phyloP scores from a whole-genome alignment of 257 asterid species.

The Primulina huaijiensis region DNA sequence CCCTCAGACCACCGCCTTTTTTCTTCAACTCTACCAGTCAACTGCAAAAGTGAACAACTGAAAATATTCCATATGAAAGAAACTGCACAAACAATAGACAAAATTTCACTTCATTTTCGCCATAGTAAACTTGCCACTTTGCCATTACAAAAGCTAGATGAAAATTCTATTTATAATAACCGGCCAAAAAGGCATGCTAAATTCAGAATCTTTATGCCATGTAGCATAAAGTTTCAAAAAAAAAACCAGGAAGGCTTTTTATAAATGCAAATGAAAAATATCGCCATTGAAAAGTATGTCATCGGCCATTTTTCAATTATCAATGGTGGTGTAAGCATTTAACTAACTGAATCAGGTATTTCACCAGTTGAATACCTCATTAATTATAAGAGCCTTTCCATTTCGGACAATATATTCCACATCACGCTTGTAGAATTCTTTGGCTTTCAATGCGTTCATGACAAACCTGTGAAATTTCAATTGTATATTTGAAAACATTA shows the following conservation, averaged over 20 bases:
- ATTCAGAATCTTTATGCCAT: neutral
- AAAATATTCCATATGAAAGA: conserved; percentile 20
- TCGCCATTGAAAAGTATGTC: neutral
- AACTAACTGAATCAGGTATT: conserved; percentile 12
- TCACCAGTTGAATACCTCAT: conserved; percentile 58
- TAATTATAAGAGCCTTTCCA: conserved; percentile 86
- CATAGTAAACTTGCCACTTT: neutral
- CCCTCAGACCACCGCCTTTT: conserved; percentile 98
- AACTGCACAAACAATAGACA: neutral
- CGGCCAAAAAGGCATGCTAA: neutral
- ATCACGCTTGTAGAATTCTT: conserved; percentile 86
- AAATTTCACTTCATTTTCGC: neutral
- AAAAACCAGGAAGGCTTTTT: neutral
- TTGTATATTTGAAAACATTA: conserved; percentile 19
- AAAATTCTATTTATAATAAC: neutral
- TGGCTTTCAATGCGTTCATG: conserved; percentile 87
- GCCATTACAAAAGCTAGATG: neutral
- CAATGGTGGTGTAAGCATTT: conserved; percentile 9
- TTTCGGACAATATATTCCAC: conserved; percentile 91
- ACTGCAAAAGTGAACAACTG: conserved; percentile 40
- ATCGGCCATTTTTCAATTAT: conserved; percentile 11
- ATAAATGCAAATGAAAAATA: too few species aligned
- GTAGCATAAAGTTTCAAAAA: neutral
- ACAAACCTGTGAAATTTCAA: conserved; percentile 61
- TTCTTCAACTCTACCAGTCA: conserved; percentile 98